phyloP scores from a whole-genome alignment of 768 basidiomycete genomes.

The Serpula lacrymans region DNA sequence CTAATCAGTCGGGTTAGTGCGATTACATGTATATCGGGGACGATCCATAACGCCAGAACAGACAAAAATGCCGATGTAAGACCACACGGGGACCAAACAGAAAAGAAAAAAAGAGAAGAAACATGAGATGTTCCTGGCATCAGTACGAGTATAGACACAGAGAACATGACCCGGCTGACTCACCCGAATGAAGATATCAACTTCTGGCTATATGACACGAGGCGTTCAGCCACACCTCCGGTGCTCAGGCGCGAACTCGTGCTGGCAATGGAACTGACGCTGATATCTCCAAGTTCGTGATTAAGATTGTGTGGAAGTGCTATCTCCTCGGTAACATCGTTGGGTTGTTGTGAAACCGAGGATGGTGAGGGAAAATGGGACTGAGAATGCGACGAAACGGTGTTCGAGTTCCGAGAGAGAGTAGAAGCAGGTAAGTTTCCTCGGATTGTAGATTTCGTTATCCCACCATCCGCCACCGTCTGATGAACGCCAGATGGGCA shows the following conservation, averaged over 20 bases:
- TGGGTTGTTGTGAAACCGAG: slow-evolving; percentile 11
- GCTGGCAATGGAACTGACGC: slow-evolving; percentile 18
- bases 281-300: slow-evolving; percentile 24
- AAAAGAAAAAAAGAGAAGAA: slow-evolving; percentile 10
- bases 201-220: slow-evolving; percentile 48
- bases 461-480: slow-evolving; percentile 15
- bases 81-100: slow-evolving; percentile 13
- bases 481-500: slow-evolving; percentile 17
- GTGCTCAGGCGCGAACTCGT: slow-evolving; percentile 13
- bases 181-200: slow-evolving; percentile 43
- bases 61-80: slow-evolving; percentile 11
- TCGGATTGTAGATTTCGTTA: slow-evolving; percentile 13
- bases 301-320: slow-evolving; percentile 13
- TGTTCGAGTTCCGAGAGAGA: slow-evolving; percentile 9
- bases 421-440: slow-evolving; percentile 14
- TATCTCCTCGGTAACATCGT: slow-evolving; percentile 11
- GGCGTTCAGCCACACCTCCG: slow-evolving; percentile 42
- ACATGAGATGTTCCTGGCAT: slow-evolving; percentile 24
- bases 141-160: slow-evolving; percentile 15
- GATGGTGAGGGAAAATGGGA: slow-evolving; percentile 6
- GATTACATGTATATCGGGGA: slow-evolving; percentile 14
- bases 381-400: slow-evolving; percentile 11
- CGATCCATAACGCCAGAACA: slow-evolving; percentile 15
- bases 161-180: slow-evolving; percentile 26
- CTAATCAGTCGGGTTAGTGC: slow-evolving; percentile 16